These are phyloP conservation scores for Fusarium sororula DNA, from an alignment of 2,329 filamentous ascomycete genomes.

Conservation along the genomic window DNA sequence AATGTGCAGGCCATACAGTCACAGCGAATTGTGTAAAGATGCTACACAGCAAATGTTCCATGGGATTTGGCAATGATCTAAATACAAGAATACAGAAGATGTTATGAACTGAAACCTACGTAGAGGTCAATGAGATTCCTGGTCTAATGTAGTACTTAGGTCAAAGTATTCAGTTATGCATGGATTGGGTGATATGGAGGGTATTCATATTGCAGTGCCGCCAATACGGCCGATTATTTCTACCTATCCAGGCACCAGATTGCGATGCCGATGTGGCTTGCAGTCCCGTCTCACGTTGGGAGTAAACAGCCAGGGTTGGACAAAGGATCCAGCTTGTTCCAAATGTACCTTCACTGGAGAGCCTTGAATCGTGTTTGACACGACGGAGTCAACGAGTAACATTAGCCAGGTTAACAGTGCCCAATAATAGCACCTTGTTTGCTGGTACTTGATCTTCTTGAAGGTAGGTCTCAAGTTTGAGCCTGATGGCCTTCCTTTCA, in stretches of 20 bases:
- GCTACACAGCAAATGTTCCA: neutral
- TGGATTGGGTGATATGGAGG: neutral
- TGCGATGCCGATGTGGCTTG: constrained; percentile 7
- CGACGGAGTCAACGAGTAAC: neutral
- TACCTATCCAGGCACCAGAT: neutral
- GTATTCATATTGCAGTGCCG: neutral
- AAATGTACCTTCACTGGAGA: constrained; percentile 5
- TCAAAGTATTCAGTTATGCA: too few relatives aligned
- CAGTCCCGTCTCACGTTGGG: neutral
- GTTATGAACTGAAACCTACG: neutral
- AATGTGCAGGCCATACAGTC: neutral
- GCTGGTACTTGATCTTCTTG: too few relatives aligned
- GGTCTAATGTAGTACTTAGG: neutral
- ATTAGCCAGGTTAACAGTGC: neutral
- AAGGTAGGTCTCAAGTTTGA: neutral
- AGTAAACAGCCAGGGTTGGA: constrained; percentile 3
- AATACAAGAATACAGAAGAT: neutral
- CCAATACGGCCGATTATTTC: neutral
- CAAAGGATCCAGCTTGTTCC: constrained; percentile 5
- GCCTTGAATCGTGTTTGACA: constrained; percentile 10
- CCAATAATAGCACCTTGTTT: neutral
- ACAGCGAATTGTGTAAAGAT: neutral
- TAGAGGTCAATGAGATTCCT: neutral
- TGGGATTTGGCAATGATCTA: neutral
- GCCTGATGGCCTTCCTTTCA: neutral